Evolutionary conservation across 2,329 filamentous ascomycete genomes (phyloP).

Genomic region (Hymenoscyphus fraxineus): DNA sequence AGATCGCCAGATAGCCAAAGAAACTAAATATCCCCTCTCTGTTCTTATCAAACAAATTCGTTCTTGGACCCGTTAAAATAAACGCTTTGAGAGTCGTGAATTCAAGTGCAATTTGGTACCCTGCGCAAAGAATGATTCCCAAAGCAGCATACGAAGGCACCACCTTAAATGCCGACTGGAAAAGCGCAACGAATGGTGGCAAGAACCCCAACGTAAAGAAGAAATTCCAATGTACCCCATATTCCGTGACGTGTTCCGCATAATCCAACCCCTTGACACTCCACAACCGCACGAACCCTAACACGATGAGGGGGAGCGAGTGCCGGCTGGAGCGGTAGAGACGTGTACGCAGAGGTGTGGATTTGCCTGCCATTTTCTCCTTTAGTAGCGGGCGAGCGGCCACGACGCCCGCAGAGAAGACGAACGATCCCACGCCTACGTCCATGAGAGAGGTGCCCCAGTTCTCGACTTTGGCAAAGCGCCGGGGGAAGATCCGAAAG

Average conservation of each 20-base stretch:
- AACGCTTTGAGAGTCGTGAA: conserved; percentile 75
- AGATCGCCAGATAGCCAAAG: conserved; percentile 89
- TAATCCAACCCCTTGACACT: conserved; percentile 95
- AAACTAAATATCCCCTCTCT: conserved; percentile 96
- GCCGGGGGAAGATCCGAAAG: conserved; percentile 85
- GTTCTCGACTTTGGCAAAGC: conserved; percentile 97
- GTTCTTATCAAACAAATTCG: conserved; percentile 80
- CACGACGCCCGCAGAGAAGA: conserved; percentile 91
- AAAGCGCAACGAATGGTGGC: conserved; percentile 81
- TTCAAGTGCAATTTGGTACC: conserved; percentile 75
- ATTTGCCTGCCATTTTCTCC: conserved; percentile 52
- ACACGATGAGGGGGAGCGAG: conserved; percentile 73
- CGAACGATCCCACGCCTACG: conserved; percentile 93
- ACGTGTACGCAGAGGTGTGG: conserved; percentile 50
- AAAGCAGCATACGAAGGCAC: conserved; percentile 76
- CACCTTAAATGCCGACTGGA: conserved; percentile 66
- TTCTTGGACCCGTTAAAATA: conserved; percentile 77
- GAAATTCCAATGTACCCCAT: conserved; percentile 99
- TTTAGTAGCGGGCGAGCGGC: conserved; percentile 78
- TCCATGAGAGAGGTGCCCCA: conserved; percentile 99
- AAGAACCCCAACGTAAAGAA: conserved; percentile 93
- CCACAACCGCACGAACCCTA: conserved; percentile 77
- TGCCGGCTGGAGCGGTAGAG: conserved; percentile 69
- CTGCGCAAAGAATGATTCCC: conserved; percentile 61
- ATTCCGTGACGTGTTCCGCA: conserved; percentile 94